A percentile compares a stretch with the other conserved stretches of the same genome.
phyloP scores from a whole-genome alignment of 805 yeast genomes.

The Candida xyloterini region DNA sequence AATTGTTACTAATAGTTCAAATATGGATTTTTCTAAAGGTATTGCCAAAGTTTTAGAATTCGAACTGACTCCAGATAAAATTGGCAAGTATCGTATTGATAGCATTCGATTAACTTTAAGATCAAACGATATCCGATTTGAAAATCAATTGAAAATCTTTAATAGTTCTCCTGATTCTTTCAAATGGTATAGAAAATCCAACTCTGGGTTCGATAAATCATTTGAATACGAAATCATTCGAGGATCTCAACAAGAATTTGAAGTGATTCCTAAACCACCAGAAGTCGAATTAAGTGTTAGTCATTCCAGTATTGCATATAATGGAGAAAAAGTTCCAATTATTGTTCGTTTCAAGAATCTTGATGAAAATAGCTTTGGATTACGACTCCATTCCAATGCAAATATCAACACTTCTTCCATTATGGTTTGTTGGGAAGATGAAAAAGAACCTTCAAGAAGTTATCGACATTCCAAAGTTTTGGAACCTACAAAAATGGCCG shows the following conservation, averaged over 20 bases:
- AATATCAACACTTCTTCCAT: slow-evolving; percentile 12
- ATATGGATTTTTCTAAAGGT: slow-evolving; percentile 17
- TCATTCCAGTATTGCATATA: slow-evolving; percentile 27
- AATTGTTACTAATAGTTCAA: slow-evolving; percentile 9
- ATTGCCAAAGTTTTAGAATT: slow-evolving; percentile 19
- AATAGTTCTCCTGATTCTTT: slow-evolving; percentile 2
- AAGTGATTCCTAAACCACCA: slow-evolving; percentile 41
- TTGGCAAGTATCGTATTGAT: slow-evolving; percentile 26
- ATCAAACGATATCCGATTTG: slow-evolving; percentile 14
- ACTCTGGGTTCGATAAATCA: slow-evolving; percentile 11
- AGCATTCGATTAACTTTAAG: slow-evolving; percentile 16
- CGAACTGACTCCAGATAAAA: slow-evolving; percentile 19
- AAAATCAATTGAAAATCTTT: slow-evolving; percentile 13
- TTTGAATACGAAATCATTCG: slow-evolving; percentile 17
- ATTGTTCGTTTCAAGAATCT: slow-evolving; percentile 28
- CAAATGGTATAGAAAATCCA: slow-evolving; percentile 18
- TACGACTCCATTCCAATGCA: slow-evolving; percentile 22
- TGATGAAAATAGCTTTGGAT: slow-evolving; percentile 33
- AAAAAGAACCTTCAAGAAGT: slow-evolving; percentile 4
- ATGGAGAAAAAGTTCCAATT: slow-evolving; percentile 32
- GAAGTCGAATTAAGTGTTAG: slow-evolving; percentile 27
- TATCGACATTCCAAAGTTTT: slow-evolving; percentile 14
- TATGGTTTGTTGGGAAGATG: slow-evolving; percentile 20
- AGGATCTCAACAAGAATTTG: slow-evolving; percentile 20
- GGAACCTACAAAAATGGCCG: slow-evolving; percentile 2